These are phyloP conservation scores for Rhizopus delemar DNA, from an alignment of 371 early-diverging fungal genomes.

Conservation along the genomic window DNA sequence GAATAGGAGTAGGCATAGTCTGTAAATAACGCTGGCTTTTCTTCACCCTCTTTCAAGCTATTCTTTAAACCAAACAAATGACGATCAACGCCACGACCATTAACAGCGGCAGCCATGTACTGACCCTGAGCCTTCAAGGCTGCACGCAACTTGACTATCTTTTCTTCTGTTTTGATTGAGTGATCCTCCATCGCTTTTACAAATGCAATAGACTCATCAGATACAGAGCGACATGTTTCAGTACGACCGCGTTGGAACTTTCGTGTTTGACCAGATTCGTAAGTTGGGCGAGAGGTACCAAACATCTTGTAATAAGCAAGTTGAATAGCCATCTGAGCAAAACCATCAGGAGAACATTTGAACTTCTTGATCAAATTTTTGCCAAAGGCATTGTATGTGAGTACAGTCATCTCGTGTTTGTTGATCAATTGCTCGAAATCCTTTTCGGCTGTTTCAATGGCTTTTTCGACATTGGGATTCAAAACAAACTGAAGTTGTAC, in stretches of 20 bases:
- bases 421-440: constrained; percentile 72
- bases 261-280: constrained; percentile 91
- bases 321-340: constrained; percentile 94
- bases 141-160: constrained; percentile 67
- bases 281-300: constrained; percentile 78
- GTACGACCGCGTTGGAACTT: constrained; percentile 93
- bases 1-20: constrained; percentile 83
- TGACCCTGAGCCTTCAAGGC: constrained; percentile 78
- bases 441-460: constrained; percentile 64
- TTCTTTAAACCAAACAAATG: constrained; percentile 78
- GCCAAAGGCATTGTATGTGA: constrained; percentile 84
- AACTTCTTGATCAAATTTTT: constrained; percentile 91
- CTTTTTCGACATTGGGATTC: constrained; percentile 49
- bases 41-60: constrained; percentile 66
- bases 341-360: constrained; percentile 90
- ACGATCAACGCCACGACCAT: constrained; percentile 89
- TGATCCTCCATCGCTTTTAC: constrained; percentile 86
- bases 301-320: constrained; percentile 92
- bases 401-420: constrained; percentile 80
- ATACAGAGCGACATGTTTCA: constrained; percentile 90
- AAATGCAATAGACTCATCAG: constrained; percentile 78
- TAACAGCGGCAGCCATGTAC: constrained; percentile 82
- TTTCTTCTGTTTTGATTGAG: constrained; percentile 47
- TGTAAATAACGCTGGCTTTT: constrained; percentile 77
- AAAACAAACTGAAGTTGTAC: constrained; percentile 69